A percentile compares a stretch with the other conserved stretches of the same genome.
Evolutionary conservation across 768 basidiomycete species (phyloP).

Genomic region (Hypholoma sublateritium): DNA sequence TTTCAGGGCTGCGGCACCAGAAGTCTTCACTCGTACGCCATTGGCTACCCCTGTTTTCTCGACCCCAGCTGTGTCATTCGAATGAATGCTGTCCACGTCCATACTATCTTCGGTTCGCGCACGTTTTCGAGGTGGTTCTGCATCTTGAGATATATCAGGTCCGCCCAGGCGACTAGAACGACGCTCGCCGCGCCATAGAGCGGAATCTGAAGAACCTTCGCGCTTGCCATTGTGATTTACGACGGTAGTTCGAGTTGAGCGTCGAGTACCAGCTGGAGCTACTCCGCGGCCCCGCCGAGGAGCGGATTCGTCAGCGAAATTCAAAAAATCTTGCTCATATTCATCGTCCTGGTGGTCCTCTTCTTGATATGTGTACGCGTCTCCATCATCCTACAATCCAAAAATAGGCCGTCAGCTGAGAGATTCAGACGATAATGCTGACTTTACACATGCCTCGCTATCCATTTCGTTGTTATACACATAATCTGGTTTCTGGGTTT

Average conservation of each 20-base stretch:
- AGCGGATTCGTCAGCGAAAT: constrained; percentile 48
- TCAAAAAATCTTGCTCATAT: constrained; percentile 50
- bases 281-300: constrained; percentile 36
- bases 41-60: constrained; percentile 32
- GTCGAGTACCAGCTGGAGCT: constrained; percentile 40
- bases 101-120: constrained; percentile 78
- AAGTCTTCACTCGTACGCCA: constrained; percentile 46
- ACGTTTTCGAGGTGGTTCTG: constrained; percentile 57
- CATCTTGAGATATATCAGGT: constrained; percentile 51
- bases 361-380: constrained; percentile 65
- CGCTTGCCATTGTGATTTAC: constrained; percentile 56
- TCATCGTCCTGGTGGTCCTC: constrained; percentile 69
- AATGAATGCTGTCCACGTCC: constrained; percentile 54
- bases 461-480: constrained; percentile 68
- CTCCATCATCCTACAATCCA: constrained; percentile 51
- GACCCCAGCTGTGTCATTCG: constrained; percentile 39
- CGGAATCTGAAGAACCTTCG: constrained; percentile 50
- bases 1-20: constrained; percentile 67
- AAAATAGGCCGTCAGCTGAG: constrained; percentile 29
- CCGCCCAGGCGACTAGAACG: constrained; percentile 70
- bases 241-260: constrained; percentile 52
- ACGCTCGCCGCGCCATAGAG: constrained; percentile 72
- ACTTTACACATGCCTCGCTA: constrained; percentile 55
- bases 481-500: constrained; percentile 76
- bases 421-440: constrained; percentile 9